Conservation (phyloP, 371 early-diverging fungal genomes). For the Rhizomucor pusillus region DNA sequence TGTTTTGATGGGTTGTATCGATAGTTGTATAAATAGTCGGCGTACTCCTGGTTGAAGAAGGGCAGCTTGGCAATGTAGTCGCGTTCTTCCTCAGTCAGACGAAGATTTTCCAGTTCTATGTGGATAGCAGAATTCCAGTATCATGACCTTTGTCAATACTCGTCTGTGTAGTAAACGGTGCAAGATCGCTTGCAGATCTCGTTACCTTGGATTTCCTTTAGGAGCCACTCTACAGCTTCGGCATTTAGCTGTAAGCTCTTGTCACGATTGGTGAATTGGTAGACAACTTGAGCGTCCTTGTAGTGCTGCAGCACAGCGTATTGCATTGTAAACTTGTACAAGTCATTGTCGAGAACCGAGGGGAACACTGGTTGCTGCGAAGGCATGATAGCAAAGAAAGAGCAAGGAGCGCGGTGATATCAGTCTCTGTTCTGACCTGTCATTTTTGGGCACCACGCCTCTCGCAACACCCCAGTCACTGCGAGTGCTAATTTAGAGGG, state of each 20-base stretch:
- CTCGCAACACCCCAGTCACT: too few relatives aligned
- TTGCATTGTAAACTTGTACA: constrained; percentile 85
- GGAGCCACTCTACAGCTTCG: constrained; percentile 48
- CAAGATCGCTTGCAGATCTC: background rate
- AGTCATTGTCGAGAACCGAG: constrained; percentile 72
- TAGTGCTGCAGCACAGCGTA: constrained; percentile 73
- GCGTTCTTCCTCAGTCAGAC: constrained; percentile 50
- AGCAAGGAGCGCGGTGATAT: too few relatives aligned
- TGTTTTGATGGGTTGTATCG: constrained; percentile 61
- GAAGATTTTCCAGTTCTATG: constrained; percentile 34
- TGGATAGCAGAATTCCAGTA: too few relatives aligned
- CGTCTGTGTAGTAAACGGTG: background rate
- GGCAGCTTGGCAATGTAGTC: constrained; percentile 50
- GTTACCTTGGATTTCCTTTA: constrained; percentile 44
- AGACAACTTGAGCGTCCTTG: constrained; percentile 60
- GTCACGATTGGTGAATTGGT: constrained; percentile 70
- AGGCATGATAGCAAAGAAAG: too few relatives aligned
- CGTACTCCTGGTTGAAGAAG: constrained; percentile 54
- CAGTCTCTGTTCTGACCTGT: too few relatives aligned
- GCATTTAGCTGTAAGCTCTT: constrained; percentile 38
- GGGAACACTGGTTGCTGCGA: constrained; percentile 31
- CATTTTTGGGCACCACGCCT: too few relatives aligned
- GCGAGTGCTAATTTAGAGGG: too few relatives aligned
- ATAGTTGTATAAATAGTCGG: constrained; percentile 56
- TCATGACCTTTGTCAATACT: too few relatives aligned